phyloP scores from a whole-genome alignment of 2,329 filamentous ascomycete species.

The Chalara sp. region DNA sequence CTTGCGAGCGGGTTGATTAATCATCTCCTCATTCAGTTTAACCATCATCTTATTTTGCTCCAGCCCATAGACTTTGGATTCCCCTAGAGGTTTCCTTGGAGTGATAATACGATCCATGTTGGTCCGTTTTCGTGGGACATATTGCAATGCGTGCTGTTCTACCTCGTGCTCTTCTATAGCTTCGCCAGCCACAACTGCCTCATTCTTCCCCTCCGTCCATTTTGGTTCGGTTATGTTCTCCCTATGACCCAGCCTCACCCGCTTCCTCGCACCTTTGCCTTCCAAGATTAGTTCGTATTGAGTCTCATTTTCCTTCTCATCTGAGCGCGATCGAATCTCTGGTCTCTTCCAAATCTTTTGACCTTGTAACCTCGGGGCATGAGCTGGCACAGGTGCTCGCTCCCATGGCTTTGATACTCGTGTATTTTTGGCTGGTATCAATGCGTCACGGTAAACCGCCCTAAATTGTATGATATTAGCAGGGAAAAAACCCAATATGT shows the following conservation, averaged over 20 bases:
- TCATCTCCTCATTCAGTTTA: background rate
- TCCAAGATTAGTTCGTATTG: constrained; percentile 29
- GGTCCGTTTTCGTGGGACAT: constrained; percentile 25
- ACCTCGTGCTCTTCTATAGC: constrained; percentile 3
- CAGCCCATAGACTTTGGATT: too few species aligned
- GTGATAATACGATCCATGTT: constrained; percentile 27
- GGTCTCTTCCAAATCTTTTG: constrained; percentile 28
- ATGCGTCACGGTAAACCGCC: constrained; percentile 23
- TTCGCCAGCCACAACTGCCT: background rate
- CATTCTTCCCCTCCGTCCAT: constrained; percentile 20
- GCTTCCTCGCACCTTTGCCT: constrained; percentile 26
- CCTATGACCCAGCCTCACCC: constrained; percentile 23
- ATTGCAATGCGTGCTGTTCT: constrained; percentile 11
- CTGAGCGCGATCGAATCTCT: constrained; percentile 1
- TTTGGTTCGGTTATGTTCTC: constrained; percentile 26
- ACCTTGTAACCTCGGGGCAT: constrained; percentile 24
- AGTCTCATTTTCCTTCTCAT: constrained; percentile 18
- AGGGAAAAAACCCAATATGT: too few species aligned
- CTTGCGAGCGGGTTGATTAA: constrained; percentile 9
- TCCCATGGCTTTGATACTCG: constrained; percentile 22
- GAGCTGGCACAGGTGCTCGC: constrained; percentile 22
- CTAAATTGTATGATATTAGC: constrained; percentile 9
- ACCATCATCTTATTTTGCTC: too few species aligned
- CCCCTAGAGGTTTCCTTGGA: constrained; percentile 17
- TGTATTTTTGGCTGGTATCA: constrained; percentile 15